Base-by-base conservation (phyloP, 2,329 filamentous ascomycete species). In the Penicillium vulpinum region DNA sequence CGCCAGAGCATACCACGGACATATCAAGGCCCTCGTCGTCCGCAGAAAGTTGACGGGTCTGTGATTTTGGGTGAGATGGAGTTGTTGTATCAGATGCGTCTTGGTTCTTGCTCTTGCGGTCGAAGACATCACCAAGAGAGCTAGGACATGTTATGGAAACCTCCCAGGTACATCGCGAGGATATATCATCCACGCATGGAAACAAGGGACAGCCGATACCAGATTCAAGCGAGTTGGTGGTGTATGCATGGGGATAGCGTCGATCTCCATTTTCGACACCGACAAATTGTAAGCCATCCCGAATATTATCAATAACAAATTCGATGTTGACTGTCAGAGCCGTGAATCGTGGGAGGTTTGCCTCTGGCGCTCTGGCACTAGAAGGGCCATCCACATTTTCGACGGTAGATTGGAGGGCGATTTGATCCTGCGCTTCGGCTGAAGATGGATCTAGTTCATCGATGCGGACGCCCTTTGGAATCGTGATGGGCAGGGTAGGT, bases 281-380 rank as follows among this genome's bases (percentile, higher is more conserved):
- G 16, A 95, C 90, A 75, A 97, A 99, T 59, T 97, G 92, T 56
- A 97, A 75, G 22, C 91, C 93, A 72, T 99, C 94, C 44, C 91
- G 84, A 49, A 92, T 88, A 64, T 85, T 85, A 49, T 85, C 85
- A 33, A 91, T 85, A 22, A 82, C 80, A 69, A 96, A 99, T 33
- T 94, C 90, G 55, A 97, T 88, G 45, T 83, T 81, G 43, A 91
- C 71, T 46, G 78, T 83, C 47, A 90, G 69, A n/a, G 85, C 81
- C 51, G 83, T 81, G 68, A 85, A 89, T 57, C 77, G 74, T 10
- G 76, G 75, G 26, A 76, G 67, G 16, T 73, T 70, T 2, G 74
- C 72, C 36, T 79, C 77, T 24, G 72, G 57, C 3, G 68, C 59
- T 54, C 70, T 75, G 18, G 73, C 57, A 50, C 69, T 72, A 6